Evolutionary conservation across 2,329 filamentous ascomycete genomes (phyloP), one percentile per base, ranked within the genome.

Genomic region (Colletotrichum melonis): DNA sequence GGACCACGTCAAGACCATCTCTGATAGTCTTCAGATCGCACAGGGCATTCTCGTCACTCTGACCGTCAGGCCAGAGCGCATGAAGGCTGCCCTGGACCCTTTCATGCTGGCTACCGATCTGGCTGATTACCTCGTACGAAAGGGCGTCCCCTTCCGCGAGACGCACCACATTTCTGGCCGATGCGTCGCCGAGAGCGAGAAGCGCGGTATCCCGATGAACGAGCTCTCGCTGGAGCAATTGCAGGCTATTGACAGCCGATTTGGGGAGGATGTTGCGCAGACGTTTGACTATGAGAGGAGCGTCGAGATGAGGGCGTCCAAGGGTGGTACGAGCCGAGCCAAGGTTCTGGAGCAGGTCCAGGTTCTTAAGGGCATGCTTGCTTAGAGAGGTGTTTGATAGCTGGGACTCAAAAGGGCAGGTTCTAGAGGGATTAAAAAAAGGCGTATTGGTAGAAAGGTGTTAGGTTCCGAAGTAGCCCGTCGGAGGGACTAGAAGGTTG

Each of bases 201-300:
- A 42, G 16, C 38, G 16, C 38, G 38, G 38, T 7, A 42, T 42
- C 16, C 16, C 38, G 38, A 95, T 95, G 90, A 91, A 94, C 78
- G 85, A 93, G 79, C 85, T 95, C 55, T 89, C 86, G 0, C 84
- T 92, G 57, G 88, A 91, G 81, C 89, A 95, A 78, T 83, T 95
- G 65, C 87, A 93, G 84, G 86, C 82, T 5, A 89, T 97, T 3
- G 93, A 96, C 76, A 78, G 82, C 1, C 88, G 93, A 63, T 94
- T 97, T 75, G 91, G 89, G 35, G 87, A 91, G 72, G 94, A 97
- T 80, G 90, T 97, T 54, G 82, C 89, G 59, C 85, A 90, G 60
- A 90, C 90, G 30, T 93, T 98, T 80, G 89, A 97, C 83, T 97
- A 97, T 79, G 92, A 97, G 84, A 90, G 90, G 75, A 94, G 92